Percentiles rank a stretch among this genome's conserved stretches.
Evolutionary conservation across 768 basidiomycete species (phyloP).

Genomic region (Xerocomellus intermedius): DNA sequence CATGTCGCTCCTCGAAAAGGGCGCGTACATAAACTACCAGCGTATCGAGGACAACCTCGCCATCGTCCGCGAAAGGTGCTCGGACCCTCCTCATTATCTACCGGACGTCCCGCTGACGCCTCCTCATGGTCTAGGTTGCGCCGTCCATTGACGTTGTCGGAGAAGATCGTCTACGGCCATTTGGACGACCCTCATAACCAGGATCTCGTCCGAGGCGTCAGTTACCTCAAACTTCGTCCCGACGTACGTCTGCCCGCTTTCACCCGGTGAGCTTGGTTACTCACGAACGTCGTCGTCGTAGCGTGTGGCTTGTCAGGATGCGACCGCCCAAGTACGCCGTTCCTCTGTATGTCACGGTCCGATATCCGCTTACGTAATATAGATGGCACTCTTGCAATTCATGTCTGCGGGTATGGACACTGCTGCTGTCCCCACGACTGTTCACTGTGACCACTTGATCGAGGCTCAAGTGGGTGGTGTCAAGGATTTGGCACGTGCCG

Average conservation of each 20-base stretch:
- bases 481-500: slow-evolving; percentile 90
- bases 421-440: slow-evolving; percentile 95
- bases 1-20: slow-evolving; percentile 84
- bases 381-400: slow-evolving; percentile 99
- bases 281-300: slow-evolving; percentile 27
- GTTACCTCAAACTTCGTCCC: slow-evolving; percentile 96
- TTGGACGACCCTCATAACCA: slow-evolving; percentile 91
- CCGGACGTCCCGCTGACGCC: background rate
- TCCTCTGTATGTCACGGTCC: slow-evolving; percentile 17
- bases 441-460: slow-evolving; percentile 99
- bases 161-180: slow-evolving; percentile 98
- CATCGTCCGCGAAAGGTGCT: slow-evolving; percentile 78
- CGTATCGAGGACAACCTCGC: slow-evolving; percentile 97
- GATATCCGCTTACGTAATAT: slow-evolving; percentile 30
- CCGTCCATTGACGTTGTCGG: slow-evolving; percentile 89
- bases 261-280: background rate
- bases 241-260: slow-evolving; percentile 62
- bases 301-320: slow-evolving; percentile 91
- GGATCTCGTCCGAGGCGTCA: slow-evolving; percentile 87
- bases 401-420: slow-evolving; percentile 99
- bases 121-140: slow-evolving; percentile 53
- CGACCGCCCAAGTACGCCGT: slow-evolving; percentile 70
- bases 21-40: slow-evolving; percentile 89
- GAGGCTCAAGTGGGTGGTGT: slow-evolving; percentile 94
- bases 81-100: background rate